These are phyloP conservation scores for Populus deltoides DNA, from an alignment of 345 rosid species.

Conservation along the genomic window DNA sequence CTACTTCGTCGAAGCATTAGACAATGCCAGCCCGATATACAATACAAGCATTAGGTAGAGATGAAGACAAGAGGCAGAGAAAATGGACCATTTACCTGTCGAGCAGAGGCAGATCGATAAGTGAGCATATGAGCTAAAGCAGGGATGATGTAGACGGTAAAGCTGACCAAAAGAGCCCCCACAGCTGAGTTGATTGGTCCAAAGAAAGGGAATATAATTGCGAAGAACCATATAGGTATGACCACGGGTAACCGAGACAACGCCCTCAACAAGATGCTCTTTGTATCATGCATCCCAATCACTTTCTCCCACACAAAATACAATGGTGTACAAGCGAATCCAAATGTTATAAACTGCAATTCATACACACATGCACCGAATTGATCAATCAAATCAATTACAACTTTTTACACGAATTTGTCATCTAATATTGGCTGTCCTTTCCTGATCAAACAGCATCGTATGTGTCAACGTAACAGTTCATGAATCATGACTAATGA, in stretches of 20 bases:
- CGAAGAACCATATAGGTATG: conserved; percentile 81
- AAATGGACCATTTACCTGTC: conserved; percentile 45
- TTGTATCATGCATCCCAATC: conserved; percentile 72
- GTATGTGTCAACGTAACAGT: neutral
- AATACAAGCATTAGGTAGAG: conserved; percentile 2
- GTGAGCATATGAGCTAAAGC: conserved; percentile 78
- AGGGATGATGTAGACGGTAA: conserved; percentile 88
- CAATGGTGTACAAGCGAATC: conserved; percentile 76
- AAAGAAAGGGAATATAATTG: conserved; percentile 81
- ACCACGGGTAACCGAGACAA: conserved; percentile 69
- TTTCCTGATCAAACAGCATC: neutral
- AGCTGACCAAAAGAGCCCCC: conserved; percentile 78
- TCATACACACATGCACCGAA: neutral
- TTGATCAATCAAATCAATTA: neutral
- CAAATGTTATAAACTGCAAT: conserved; percentile 79
- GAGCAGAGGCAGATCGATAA: conserved; percentile 60
- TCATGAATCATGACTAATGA: neutral
- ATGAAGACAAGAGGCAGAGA: conserved; percentile 7
- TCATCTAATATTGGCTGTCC: neutral
- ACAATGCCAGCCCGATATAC: conserved; percentile 6
- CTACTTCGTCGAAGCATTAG: neutral
- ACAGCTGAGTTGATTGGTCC: conserved; percentile 92
- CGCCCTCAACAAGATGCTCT: conserved; percentile 68
- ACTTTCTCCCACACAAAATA: conserved; percentile 94
- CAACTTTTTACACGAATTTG: neutral